phyloP scores from a whole-genome alignment of 1,139 yeast genomes.

The Nakaseomyces delphensis region DNA sequence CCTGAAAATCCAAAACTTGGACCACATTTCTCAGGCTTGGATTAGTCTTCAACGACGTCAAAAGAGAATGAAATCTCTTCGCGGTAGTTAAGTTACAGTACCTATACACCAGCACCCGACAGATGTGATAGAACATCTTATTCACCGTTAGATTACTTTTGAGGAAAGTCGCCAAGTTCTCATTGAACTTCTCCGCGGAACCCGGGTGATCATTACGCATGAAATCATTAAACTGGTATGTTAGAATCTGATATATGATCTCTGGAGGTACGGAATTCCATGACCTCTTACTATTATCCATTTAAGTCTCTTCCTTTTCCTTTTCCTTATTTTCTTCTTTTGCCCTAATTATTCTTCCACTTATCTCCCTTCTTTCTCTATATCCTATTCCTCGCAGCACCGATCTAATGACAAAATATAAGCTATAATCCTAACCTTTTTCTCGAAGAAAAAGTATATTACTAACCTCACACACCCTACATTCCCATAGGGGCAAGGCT shows the following conservation, averaged over 20 bases:
- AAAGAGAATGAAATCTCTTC: slow-evolving; percentile 66
- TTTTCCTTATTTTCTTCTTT: neutral
- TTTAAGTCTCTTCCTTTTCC: neutral
- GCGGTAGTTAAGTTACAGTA: slow-evolving; percentile 60
- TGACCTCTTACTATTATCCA: slow-evolving; percentile 2
- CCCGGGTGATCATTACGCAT: slow-evolving; percentile 35
- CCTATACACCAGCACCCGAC: slow-evolving; percentile 31
- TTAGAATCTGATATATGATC: slow-evolving; percentile 33
- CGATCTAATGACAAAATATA: too few species aligned
- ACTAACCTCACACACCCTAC: too few species aligned
- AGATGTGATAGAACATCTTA: slow-evolving; percentile 33
- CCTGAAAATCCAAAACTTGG: slow-evolving; percentile 75
- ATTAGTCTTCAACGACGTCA: slow-evolving; percentile 44
- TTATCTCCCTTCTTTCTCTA: neutral
- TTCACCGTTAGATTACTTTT: slow-evolving; percentile 33
- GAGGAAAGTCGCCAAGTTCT: slow-evolving; percentile 32
- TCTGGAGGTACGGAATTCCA: slow-evolving; percentile 30
- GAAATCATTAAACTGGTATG: slow-evolving; percentile 34
- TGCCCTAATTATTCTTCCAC: neutral
- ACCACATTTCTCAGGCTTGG: slow-evolving; percentile 56
- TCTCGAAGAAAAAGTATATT: too few species aligned
- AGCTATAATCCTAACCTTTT: too few species aligned
- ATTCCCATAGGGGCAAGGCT: too few species aligned
- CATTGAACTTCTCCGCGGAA: slow-evolving; percentile 30
- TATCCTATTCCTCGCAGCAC: too few species aligned